Conservation (phyloP, 345 rosid genomes). For the Ailanthus altissimus region DNA sequence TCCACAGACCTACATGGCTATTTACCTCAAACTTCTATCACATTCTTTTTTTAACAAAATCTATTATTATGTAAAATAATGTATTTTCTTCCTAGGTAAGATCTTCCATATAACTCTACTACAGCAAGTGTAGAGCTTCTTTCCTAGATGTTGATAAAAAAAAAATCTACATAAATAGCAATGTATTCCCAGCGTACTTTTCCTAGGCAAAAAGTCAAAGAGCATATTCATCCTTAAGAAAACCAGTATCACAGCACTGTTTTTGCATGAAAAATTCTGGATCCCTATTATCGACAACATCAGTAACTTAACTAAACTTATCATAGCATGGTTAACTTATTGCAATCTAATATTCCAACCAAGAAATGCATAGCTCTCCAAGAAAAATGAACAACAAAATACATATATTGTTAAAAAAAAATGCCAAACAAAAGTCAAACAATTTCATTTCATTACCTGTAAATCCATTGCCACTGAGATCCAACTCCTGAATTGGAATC, state of each 20-base stretch:
- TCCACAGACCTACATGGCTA: not conserved
- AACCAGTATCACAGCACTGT: not conserved
- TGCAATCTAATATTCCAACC: not conserved
- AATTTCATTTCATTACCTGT: conserved; percentile 52
- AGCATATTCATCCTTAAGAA: not conserved
- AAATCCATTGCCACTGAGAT: conserved; percentile 86
- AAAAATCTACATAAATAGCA: not conserved
- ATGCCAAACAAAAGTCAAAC: not conserved
- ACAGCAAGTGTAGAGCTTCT: not conserved
- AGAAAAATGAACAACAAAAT: not conserved
- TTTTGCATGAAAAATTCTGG: not conserved
- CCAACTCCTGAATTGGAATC: conserved; percentile 64
- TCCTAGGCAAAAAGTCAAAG: not conserved
- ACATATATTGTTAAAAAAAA: not conserved
- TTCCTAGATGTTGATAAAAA: not conserved
- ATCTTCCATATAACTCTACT: not conserved
- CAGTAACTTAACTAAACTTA: not conserved
- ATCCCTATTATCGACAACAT: not conserved
- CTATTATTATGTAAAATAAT: not conserved
- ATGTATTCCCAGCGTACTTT: not conserved
- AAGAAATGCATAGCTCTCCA: not conserved
- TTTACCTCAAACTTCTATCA: not conserved
- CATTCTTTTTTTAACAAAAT: not conserved
- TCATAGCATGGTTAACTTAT: not conserved
- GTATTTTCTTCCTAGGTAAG: not conserved